A percentile compares a stretch with the other conserved stretches of the same genome.
phyloP scores from a whole-genome alignment of 257 asterid genomes.

The Verbena officinalis region DNA sequence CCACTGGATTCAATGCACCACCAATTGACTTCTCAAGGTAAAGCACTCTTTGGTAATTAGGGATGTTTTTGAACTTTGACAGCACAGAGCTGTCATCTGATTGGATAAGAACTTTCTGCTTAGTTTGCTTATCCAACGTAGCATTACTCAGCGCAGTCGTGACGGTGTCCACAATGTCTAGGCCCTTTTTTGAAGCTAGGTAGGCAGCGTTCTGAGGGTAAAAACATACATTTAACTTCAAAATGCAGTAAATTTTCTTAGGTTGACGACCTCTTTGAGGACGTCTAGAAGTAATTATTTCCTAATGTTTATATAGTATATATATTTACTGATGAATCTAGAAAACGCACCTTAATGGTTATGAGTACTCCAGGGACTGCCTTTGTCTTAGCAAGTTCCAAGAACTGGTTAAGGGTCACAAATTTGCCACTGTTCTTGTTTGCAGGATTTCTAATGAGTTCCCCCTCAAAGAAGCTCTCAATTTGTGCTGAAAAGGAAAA shows the following conservation, averaged over 20 bases:
- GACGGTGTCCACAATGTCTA: slow-evolving; percentile 61
- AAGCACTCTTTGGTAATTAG: slow-evolving; percentile 60
- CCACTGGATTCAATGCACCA: slow-evolving; percentile 49
- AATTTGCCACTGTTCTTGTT: slow-evolving; percentile 72
- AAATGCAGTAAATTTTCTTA: neutral
- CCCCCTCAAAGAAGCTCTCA: slow-evolving; percentile 42
- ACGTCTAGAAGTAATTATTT: no score
- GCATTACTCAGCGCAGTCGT: slow-evolving; percentile 62
- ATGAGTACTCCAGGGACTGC: slow-evolving; percentile 58
- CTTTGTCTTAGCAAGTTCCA: slow-evolving; percentile 66
- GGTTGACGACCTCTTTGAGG: no score
- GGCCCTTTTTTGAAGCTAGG: slow-evolving; percentile 64
- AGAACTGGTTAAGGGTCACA: slow-evolving; percentile 62
- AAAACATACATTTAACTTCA: neutral
- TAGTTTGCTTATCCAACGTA: slow-evolving; percentile 56
- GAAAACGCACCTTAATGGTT: slow-evolving; percentile 41
- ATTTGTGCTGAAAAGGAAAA: slow-evolving; percentile 62
- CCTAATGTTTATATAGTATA: no score
- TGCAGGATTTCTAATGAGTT: slow-evolving; percentile 58
- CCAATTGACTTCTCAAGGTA: slow-evolving; percentile 39
- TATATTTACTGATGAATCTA: no score
- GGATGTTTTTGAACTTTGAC: slow-evolving; percentile 47
- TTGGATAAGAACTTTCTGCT: slow-evolving; percentile 61
- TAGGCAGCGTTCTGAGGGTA: slow-evolving; percentile 63
- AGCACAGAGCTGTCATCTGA: slow-evolving; percentile 79